phyloP scores from a whole-genome alignment of 2,329 filamentous ascomycete genomes.

The Colletotrichum sp. region DNA sequence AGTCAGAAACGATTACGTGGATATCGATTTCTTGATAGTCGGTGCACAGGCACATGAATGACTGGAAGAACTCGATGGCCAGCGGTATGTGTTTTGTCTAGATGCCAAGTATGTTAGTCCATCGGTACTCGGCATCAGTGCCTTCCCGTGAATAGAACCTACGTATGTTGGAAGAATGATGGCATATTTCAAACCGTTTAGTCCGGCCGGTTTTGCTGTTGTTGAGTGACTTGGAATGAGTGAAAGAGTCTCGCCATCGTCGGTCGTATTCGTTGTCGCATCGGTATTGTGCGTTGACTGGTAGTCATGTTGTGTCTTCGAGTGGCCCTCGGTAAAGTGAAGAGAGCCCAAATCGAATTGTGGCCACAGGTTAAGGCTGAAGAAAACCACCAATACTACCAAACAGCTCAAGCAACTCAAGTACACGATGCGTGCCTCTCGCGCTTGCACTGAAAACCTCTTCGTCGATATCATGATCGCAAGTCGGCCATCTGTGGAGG shows the following conservation, averaged over 20 bases:
- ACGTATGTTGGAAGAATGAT: conserved; percentile 12
- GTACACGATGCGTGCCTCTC: neutral
- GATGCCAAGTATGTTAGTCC: neutral
- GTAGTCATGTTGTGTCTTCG: neutral
- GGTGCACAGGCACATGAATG: conserved; percentile 6
- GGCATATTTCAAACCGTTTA: neutral
- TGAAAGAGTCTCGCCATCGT: neutral
- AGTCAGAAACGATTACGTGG: neutral
- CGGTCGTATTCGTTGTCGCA: neutral
- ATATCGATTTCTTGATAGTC: conserved; percentile 5
- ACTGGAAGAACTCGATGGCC: conserved; percentile 1
- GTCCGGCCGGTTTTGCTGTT: neutral
- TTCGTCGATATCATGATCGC: neutral
- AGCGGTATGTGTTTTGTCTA: neutral
- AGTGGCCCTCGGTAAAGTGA: neutral
- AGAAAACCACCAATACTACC: neutral
- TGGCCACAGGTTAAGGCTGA: neutral
- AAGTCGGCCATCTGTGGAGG: neutral
- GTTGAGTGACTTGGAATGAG: neutral
- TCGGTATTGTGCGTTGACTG: neutral
- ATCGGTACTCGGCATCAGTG: neutral
- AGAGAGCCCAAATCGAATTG: neutral
- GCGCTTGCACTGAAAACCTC: neutral
- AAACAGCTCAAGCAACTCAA: neutral
- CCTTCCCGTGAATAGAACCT: neutral